Conservation (phyloP, 1,284 basidiomycete genomes). For the Ganoderma lingzhi region DNA sequence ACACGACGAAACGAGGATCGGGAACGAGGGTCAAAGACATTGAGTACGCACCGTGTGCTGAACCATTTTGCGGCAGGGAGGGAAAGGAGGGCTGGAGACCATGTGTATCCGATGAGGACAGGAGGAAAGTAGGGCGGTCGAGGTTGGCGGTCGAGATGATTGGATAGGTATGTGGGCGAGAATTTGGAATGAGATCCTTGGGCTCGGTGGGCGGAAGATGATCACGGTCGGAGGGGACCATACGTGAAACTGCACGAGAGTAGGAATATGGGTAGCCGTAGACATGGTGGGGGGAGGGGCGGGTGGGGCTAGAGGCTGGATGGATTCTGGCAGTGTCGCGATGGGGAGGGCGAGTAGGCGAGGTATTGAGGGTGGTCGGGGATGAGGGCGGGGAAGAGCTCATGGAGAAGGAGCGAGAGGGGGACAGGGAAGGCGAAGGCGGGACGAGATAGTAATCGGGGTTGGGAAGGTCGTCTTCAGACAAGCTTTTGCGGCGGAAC, state of each 20-base stretch:
- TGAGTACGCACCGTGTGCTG: slow-evolving; percentile 17
- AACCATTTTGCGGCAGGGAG: slow-evolving; percentile 6
- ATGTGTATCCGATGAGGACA: slow-evolving; percentile 11
- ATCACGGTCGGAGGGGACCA: slow-evolving; percentile 14
- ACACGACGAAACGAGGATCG: neutral
- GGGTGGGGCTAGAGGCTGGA: slow-evolving; percentile 26
- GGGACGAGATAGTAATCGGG: slow-evolving; percentile 23
- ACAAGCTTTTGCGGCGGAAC: slow-evolving; percentile 35
- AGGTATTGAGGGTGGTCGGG: slow-evolving; percentile 24
- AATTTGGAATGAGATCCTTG: neutral
- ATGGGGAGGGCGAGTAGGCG: slow-evolving; percentile 22
- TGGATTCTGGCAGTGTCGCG: slow-evolving; percentile 17
- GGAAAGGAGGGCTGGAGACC: slow-evolving; percentile 12
- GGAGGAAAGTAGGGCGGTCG: slow-evolving; percentile 5
- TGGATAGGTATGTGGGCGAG: slow-evolving; percentile 22
- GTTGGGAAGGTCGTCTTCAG: slow-evolving; percentile 28
- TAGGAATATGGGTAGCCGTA: slow-evolving; percentile 29
- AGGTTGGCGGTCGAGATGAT: slow-evolving; percentile 18
- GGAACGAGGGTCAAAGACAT: neutral
- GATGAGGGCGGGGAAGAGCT: slow-evolving; percentile 32
- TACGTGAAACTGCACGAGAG: slow-evolving; percentile 22
- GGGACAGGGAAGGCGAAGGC: slow-evolving; percentile 29
- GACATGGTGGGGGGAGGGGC: slow-evolving; percentile 16
- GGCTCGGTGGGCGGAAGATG: slow-evolving; percentile 12
- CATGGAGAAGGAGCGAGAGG: slow-evolving; percentile 29